Evolutionary conservation across 768 basidiomycete genomes (phyloP).

Genomic region (Termitomyces sp.): DNA sequence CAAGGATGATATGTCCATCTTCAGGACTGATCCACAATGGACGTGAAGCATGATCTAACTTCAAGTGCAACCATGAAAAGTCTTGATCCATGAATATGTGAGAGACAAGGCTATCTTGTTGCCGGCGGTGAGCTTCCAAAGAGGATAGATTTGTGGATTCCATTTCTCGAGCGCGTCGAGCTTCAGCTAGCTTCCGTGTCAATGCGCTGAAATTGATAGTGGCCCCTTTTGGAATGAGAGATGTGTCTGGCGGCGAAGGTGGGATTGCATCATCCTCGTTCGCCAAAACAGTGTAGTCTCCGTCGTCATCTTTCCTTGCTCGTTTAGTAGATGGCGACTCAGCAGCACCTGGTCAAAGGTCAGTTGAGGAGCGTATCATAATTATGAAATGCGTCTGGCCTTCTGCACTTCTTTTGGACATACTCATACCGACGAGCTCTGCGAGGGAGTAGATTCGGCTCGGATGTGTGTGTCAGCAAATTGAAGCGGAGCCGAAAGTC

Average conservation of each 20-base stretch:
- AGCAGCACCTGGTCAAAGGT: constrained; percentile 15
- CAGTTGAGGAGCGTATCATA: not conserved
- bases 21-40: constrained; percentile 97
- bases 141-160: constrained; percentile 43
- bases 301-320: constrained; percentile 39
- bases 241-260: constrained; percentile 46
- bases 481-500: constrained; percentile 32
- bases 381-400: constrained; percentile 20
- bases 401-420: constrained; percentile 37
- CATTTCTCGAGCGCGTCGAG: constrained; percentile 42
- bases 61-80: constrained; percentile 82
- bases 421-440: not conserved
- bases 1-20: constrained; percentile 90
- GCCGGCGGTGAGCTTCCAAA: constrained; percentile 60
- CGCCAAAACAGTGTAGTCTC: constrained; percentile 54
- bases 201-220: constrained; percentile 88
- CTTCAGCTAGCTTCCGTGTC: constrained; percentile 71
- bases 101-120: constrained; percentile 73
- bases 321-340: constrained; percentile 35
- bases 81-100: constrained; percentile 83
- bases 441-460: not conserved
- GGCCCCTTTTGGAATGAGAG: constrained; percentile 60
- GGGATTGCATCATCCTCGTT: constrained; percentile 55
- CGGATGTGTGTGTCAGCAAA: constrained; percentile 16
- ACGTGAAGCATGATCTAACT: constrained; percentile 85